Base-by-base conservation (phyloP, 805 yeast genomes). In the Geotrichum ghanense region DNA sequence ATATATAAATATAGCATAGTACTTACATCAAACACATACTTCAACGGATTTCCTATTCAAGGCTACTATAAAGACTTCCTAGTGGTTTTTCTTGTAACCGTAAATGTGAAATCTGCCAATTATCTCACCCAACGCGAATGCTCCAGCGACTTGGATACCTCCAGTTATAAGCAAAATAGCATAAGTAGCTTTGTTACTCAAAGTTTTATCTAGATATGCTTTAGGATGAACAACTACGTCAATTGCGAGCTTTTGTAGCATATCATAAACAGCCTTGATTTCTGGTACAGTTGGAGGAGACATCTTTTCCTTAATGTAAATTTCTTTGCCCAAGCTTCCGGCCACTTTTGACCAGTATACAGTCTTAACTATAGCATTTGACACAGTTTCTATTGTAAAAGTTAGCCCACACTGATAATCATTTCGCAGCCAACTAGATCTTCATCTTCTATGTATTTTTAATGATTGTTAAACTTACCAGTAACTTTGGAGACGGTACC, bases 101-200 rank as follows among this genome's bases (percentile, higher is more conserved):
- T 88, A 84, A 51, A 92, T 58, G 61, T 84, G 79, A 74, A 97
- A 83, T 75, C 97, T 87, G 62, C 98, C 98, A 61, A 92, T 75
- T 57, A 89, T 79, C 75, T 92, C 98, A 65, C 98, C 98, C 43
- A 90, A 74, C 22, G 97, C 79, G 70, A 88, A 92, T 64, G 89
- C 75, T 54, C 97, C 98, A 55, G 85, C 72, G 47, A 90, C 69
- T 71, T 92, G 98, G 56, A 88, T 69, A 56, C 79, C 80, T 68
- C 78, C 79, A 34, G 89, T 81, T 58, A 82, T 81, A 64, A 75
- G 83, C 68, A 76, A 78, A 57, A 78, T 66, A 54, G 69, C 73
- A 60, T 74, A 73, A 56, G 75, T 79, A 65, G 74, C 79, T 64
- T 72, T 66, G 60, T 75, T 59, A 51, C 67, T 61, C 53, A 74